phyloP scores from a whole-genome alignment of 305 asterid species.

The Rubia peregrina region DNA sequence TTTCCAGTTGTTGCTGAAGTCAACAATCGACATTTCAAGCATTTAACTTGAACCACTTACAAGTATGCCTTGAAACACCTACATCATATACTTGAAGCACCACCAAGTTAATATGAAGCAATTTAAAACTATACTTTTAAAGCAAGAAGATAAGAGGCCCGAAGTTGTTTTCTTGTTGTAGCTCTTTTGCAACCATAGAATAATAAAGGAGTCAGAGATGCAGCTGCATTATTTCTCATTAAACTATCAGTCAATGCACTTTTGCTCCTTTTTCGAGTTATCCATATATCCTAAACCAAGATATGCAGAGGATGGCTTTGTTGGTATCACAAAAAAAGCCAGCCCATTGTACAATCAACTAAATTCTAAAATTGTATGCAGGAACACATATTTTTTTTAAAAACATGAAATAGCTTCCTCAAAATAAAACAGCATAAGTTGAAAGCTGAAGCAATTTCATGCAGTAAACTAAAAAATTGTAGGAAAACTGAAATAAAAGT shows the following conservation, averaged over 20 bases:
- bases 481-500: too few relatives aligned
- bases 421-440: background rate
- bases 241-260: background rate
- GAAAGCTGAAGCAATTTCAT: background rate
- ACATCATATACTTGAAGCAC: too few relatives aligned
- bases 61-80: too few relatives aligned
- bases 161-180: background rate
- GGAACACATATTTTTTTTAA: background rate
- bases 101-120: too few relatives aligned
- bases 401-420: background rate
- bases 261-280: background rate
- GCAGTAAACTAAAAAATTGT: background rate
- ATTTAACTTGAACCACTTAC: too few relatives aligned
- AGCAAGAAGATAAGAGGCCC: too few relatives aligned
- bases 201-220: background rate
- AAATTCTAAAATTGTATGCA: background rate
- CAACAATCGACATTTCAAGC: too few relatives aligned
- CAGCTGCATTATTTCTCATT: constrained; percentile 3
- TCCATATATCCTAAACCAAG: background rate
- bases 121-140: too few relatives aligned
- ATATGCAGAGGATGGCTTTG: constrained; percentile 11
- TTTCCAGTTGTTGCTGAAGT: too few relatives aligned
- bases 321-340: background rate
- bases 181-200: too few relatives aligned
- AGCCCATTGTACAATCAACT: background rate